Evolutionary conservation across 208 protist genomes (phyloP).

Genomic region (Acanthamoeba healyi): DNA sequence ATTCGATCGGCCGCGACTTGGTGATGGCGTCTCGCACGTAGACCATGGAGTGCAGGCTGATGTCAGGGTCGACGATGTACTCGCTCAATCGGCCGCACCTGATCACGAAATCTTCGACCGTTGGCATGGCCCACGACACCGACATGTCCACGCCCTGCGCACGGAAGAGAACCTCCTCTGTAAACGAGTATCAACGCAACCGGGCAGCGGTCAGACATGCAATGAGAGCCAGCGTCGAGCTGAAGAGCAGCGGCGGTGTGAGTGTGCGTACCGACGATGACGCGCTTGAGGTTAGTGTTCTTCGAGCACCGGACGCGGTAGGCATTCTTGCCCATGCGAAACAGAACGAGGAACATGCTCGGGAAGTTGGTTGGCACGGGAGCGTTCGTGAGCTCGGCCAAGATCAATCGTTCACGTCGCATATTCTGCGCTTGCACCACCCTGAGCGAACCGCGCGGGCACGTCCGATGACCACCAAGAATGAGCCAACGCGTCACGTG

Average conservation of each 20-base stretch:
- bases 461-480: too few species aligned
- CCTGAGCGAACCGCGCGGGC: neutral
- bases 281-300: slow-evolving; percentile 21
- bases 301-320: neutral
- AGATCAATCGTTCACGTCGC: neutral
- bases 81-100: slow-evolving; percentile 1
- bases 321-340: neutral
- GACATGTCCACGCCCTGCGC: neutral
- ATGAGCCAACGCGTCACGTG: too few species aligned
- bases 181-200: neutral
- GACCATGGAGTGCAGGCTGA: slow-evolving; percentile 2
- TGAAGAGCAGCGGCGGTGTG: neutral
- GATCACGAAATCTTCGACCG: neutral
- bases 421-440: neutral
- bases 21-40: slow-evolving; percentile 31
- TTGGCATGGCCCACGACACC: slow-evolving; percentile 1
- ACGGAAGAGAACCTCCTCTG: neutral
- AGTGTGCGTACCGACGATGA: neutral
- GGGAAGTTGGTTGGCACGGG: slow-evolving; percentile 4
- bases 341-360: neutral
- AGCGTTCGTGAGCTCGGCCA: slow-evolving; percentile 38
- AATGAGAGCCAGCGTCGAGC: neutral
- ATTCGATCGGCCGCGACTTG: neutral
- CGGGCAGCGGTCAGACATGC: too few species aligned
- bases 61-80: slow-evolving; percentile 5